Percentiles rank a stretch among this genome's conserved stretches.
Evolutionary conservation across 148 eudicot genomes (phyloP).

Genomic region (Drosera capensis): DNA sequence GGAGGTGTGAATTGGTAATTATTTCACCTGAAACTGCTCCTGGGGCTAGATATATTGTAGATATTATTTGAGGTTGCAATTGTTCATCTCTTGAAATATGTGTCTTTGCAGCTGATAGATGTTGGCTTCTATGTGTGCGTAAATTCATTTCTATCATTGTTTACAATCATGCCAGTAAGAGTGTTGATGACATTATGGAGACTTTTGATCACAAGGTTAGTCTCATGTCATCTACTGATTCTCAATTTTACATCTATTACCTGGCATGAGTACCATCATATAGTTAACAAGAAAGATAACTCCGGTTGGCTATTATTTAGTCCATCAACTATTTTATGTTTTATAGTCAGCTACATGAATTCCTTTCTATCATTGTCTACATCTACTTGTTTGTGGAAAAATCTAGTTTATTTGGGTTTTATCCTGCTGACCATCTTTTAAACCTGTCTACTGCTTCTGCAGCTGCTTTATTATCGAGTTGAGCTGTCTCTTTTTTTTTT

Average conservation of each 20-base stretch:
- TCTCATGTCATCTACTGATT: constrained; percentile 9
- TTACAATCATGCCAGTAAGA: constrained; percentile 87
- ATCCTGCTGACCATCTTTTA: neutral
- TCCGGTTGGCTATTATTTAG: neutral
- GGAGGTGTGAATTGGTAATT: constrained; percentile 98
- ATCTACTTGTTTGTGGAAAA: no score
- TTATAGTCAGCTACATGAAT: no score
- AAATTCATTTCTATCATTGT: constrained; percentile 80
- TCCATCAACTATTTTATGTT: neutral
- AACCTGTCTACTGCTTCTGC: neutral
- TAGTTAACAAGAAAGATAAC: neutral
- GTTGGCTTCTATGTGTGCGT: constrained; percentile 87
- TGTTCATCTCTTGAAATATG: constrained; percentile 1
- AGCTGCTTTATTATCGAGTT: neutral
- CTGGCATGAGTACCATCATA: neutral
- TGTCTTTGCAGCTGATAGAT: constrained; percentile 72
- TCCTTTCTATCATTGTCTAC: no score
- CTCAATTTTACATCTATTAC: neutral
- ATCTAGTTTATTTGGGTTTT: no score
- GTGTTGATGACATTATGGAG: constrained; percentile 35
- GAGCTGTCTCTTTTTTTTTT: neutral
- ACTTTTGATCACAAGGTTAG: constrained; percentile 49
- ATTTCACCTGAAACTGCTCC: neutral
- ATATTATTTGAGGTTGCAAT: neutral
- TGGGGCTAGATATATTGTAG: neutral